Conservation (phyloP, 2,329 filamentous ascomycete species). For the Apiospora aurea region DNA sequence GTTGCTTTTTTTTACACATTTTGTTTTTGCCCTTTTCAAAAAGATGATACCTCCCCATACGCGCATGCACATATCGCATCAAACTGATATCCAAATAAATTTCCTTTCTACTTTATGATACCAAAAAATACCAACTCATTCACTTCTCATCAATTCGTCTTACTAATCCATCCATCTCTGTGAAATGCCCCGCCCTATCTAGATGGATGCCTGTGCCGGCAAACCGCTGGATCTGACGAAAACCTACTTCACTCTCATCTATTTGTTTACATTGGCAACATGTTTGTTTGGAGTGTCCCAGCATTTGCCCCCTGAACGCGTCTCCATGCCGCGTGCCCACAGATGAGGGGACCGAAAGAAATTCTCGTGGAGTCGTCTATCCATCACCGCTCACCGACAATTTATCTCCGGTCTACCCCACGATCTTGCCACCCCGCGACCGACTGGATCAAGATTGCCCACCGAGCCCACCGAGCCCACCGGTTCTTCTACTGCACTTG, state of each 20-base stretch:
- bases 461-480: no score
- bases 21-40: neutral
- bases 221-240: neutral
- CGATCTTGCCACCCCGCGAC: no score
- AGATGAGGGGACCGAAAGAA: no score
- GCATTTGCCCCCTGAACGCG: neutral
- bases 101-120: neutral
- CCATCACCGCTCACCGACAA: no score
- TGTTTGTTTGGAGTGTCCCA: neutral
- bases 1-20: neutral
- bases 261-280: neutral
- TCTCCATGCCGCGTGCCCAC: no score
- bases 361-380: no score
- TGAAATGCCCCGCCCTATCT: neutral
- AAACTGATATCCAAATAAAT: constrained; percentile 21
- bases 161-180: neutral
- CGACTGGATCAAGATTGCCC: no score
- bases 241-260: neutral
- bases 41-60: constrained; percentile 13
- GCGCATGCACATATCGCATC: constrained; percentile 18
- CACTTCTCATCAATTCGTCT: neutral
- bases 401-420: no score
- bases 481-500: no score
- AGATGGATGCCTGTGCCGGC: neutral
- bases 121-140: neutral